Evolutionary conservation across 768 basidiomycete species (phyloP).

Genomic region (Boletus pseudo-olivaceus): DNA sequence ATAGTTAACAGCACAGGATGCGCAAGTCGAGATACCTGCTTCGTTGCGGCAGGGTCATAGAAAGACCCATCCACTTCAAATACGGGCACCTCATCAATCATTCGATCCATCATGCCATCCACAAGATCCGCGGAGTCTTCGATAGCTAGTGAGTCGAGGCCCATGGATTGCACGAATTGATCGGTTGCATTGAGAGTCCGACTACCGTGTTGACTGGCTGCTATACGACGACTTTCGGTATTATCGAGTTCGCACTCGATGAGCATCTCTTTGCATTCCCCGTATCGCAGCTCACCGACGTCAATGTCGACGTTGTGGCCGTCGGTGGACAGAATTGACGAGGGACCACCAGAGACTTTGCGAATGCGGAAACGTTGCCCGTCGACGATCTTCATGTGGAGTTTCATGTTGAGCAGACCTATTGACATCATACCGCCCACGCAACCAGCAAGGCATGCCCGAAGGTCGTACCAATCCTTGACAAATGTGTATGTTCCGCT

Average conservation of each 20-base stretch:
- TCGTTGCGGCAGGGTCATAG: constrained; percentile 83
- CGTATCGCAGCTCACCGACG: constrained; percentile 88
- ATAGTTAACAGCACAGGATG: constrained; percentile 94
- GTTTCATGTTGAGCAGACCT: constrained; percentile 87
- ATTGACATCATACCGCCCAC: constrained; percentile 97
- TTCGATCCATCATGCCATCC: constrained; percentile 91
- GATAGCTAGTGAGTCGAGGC: constrained; percentile 69
- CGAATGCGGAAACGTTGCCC: constrained; percentile 87
- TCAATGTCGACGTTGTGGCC: constrained; percentile 96
- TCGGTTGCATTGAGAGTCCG: constrained; percentile 75
- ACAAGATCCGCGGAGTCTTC: constrained; percentile 70
- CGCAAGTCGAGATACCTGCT: constrained; percentile 83
- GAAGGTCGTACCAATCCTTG: constrained; percentile 95
- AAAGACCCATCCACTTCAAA: constrained; percentile 95
- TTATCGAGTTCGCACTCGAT: constrained; percentile 90
- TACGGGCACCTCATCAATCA: constrained; percentile 97
- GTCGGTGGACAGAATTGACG: constrained; percentile 83
- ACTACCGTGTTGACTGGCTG: constrained; percentile 7
- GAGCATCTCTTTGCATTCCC: constrained; percentile 97
- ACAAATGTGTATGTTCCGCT: constrained; percentile 97
- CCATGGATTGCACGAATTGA: constrained; percentile 83
- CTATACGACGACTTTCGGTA: constrained; percentile 39
- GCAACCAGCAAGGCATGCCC: constrained; percentile 88
- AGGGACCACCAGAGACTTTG: constrained; percentile 89
- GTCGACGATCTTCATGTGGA: constrained; percentile 93